Evolutionary conservation across 164 flowering plant species (phyloP).

Genomic region (Liquidambar formosana): DNA sequence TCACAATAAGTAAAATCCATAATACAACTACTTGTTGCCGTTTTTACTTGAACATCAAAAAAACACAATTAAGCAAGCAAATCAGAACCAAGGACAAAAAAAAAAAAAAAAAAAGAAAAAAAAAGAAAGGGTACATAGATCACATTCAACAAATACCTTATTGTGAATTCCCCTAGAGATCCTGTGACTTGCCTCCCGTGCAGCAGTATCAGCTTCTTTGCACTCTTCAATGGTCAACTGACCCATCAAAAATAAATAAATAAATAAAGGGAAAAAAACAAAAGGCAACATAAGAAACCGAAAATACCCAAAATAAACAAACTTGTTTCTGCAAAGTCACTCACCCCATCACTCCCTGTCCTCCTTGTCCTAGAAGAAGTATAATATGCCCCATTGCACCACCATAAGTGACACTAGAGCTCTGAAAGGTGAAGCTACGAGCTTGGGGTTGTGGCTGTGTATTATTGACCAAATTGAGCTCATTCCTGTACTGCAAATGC

Average conservation of each 20-base stretch:
- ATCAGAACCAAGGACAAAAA: not conserved
- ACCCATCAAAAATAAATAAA: not conserved
- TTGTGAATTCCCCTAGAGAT: constrained; percentile 49
- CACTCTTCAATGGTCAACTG: constrained; percentile 53
- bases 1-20: not conserved
- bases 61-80: not conserved
- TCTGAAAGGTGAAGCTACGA: constrained; percentile 50
- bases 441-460: constrained; percentile 28
- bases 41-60: too few relatives aligned
- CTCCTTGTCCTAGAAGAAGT: constrained; percentile 75
- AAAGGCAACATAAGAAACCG: not conserved
- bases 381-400: constrained; percentile 86
- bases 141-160: constrained; percentile 38
- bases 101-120: not conserved
- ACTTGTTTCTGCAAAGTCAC: constrained; percentile 9
- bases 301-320: not conserved
- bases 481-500: constrained; percentile 30
- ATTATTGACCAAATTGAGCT: constrained; percentile 5
- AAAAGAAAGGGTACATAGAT: too few relatives aligned
- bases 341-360: constrained; percentile 85
- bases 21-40: not conserved
- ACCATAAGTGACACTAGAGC: constrained; percentile 81
- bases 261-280: not conserved
- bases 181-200: constrained; percentile 46
- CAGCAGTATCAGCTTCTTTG: constrained; percentile 48